These are phyloP conservation scores for Capronia americana DNA, from an alignment of 2,329 filamentous ascomycete genomes.

Conservation along the genomic window DNA sequence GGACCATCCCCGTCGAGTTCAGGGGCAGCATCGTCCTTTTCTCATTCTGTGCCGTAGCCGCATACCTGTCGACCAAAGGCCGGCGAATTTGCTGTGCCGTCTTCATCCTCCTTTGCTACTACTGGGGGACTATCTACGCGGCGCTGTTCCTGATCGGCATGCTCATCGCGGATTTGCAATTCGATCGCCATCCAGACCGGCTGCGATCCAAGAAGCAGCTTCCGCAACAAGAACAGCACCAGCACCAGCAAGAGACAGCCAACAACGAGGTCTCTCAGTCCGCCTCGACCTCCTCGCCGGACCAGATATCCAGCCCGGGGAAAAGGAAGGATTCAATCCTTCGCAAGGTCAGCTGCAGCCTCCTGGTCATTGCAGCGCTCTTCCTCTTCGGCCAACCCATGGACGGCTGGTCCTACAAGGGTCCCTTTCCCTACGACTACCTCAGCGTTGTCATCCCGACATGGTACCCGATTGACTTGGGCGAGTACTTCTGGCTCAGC, in stretches of 20 bases:
- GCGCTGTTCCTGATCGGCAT: constrained; percentile 29
- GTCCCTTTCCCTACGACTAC: background rate
- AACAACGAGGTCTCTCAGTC: background rate
- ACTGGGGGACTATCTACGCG: constrained; percentile 27
- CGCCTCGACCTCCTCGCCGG: background rate
- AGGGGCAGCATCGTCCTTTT: constrained; percentile 47
- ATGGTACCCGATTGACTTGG: background rate
- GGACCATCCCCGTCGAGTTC: constrained; percentile 57
- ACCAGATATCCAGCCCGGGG: background rate
- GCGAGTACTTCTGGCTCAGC: background rate
- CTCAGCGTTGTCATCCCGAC: background rate
- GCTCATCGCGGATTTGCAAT: constrained; percentile 28
- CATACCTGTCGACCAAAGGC: background rate
- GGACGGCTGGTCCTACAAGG: background rate
- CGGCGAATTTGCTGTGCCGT: background rate
- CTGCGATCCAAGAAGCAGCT: constrained; percentile 43
- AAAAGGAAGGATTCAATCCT: background rate
- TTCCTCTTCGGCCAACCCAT: background rate
- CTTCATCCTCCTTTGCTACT: constrained; percentile 27
- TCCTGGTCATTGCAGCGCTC: background rate
- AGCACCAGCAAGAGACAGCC: background rate
- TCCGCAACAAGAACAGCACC: constrained; percentile 41
- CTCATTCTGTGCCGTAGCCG: constrained; percentile 21
- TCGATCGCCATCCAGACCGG: constrained; percentile 29
- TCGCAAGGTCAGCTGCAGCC: background rate